Base-by-base conservation (phyloP, 2,329 filamentous ascomycete species). In the Penicillium sumatraense region DNA sequence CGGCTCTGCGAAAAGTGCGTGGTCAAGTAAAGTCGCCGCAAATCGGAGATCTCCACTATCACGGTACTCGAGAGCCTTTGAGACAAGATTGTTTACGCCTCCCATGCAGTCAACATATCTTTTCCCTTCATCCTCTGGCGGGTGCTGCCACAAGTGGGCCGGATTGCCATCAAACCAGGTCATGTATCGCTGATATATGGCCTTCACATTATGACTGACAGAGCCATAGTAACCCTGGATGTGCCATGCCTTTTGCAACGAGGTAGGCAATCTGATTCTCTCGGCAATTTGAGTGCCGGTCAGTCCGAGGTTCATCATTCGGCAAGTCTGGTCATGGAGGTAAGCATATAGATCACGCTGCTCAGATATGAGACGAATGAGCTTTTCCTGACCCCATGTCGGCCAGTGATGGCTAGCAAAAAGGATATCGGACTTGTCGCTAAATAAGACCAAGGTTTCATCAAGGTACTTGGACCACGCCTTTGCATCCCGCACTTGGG, bases 261-360 rank as follows among this genome's bases (percentile, higher is more conserved):
- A 51, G 0, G 69, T 67, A 0, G 75, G 75, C 2, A 77, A 51
- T 5, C 40, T 46, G 0, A 78, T 59, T 7, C 51, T 23, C 56
- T 78, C 75, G 0, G 74, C 75, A 20, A 77, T 77, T 50, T 78
- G 73, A 3, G 64, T 53, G 2, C 71, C 69, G 1, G 65, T 75
- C 53, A 65, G 48, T 3, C 75, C 75, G 8, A 62, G 42, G 47
- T 78, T 78, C 50, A 78, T 64, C 47, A 70, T 60, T 1, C 74
- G 69, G 14, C 77, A 56, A 0, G 75, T 76, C 53, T 78, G 71
- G 48, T 78, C 71, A 51, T 78, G 73, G 2, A 76, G 41, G 40
- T 72, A 78, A 1, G 65, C 74, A 48, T 77, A 78, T 5, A 75
- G 53, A 40, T 78, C 75, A 16, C 75, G 60, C 57, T 78, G 75